Conservation (phyloP, 768 basidiomycete genomes). For the Russula ochroleuca region DNA sequence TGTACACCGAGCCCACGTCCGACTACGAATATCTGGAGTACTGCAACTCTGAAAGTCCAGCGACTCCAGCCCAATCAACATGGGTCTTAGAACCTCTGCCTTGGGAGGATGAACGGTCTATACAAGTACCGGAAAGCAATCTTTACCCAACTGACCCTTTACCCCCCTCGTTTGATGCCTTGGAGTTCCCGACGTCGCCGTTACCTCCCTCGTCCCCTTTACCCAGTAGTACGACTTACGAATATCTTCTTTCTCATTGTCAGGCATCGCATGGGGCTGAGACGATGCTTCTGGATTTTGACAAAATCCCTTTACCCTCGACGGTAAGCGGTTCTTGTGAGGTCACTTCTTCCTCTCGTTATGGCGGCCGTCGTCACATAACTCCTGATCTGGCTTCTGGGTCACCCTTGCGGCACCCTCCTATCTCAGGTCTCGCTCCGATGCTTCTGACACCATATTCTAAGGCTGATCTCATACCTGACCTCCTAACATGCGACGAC, state of each 20-base stretch:
- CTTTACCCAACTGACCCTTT: neutral
- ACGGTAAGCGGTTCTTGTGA: neutral
- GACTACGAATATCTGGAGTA: neutral
- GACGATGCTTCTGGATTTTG: conserved; percentile 1
- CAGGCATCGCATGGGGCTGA: neutral
- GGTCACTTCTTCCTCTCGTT: neutral
- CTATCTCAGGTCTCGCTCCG: neutral
- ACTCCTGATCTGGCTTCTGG: conserved; percentile 1
- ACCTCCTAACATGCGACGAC: conserved; percentile 12
- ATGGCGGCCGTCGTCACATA: neutral
- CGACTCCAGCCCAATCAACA: neutral
- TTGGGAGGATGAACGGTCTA: neutral
- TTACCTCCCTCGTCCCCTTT: conserved; percentile 23
- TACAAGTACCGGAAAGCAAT: neutral
- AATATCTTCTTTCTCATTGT: neutral
- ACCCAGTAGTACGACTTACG: conserved; percentile 10
- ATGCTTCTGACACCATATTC: neutral
- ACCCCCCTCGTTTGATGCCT: conserved; percentile 10
- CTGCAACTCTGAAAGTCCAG: neutral
- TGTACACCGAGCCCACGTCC: neutral
- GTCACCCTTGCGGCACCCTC: neutral
- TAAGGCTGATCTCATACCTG: conserved; percentile 15
- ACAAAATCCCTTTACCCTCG: neutral
- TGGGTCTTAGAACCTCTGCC: neutral
- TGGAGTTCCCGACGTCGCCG: conserved; percentile 18